phyloP scores from a whole-genome alignment of 805 yeast genomes.

The Teunomyces stri region DNA sequence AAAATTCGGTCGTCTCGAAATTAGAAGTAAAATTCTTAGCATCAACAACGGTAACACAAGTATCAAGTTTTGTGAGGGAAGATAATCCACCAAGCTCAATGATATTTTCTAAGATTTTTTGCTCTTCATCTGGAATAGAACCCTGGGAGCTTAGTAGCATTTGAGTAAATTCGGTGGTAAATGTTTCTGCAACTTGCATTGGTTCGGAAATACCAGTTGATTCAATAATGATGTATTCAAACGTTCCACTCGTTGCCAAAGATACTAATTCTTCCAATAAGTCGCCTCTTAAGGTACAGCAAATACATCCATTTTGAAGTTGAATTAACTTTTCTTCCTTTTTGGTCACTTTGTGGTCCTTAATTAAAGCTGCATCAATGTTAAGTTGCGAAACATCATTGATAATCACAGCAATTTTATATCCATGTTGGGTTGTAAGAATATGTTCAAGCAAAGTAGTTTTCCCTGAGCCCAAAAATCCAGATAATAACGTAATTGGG shows the following conservation, averaged over 20 bases:
- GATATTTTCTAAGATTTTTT: constrained; percentile 20
- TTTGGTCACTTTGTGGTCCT: constrained; percentile 37
- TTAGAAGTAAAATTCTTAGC: constrained; percentile 40
- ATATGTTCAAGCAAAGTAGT: constrained; percentile 46
- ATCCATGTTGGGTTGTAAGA: constrained; percentile 37
- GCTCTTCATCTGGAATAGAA: constrained; percentile 15
- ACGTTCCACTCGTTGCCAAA: constrained; percentile 32
- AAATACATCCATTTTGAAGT: constrained; percentile 48
- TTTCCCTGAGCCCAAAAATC: constrained; percentile 47
- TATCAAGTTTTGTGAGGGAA: constrained; percentile 39
- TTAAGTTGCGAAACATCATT: constrained; percentile 45
- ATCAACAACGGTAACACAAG: constrained; percentile 48
- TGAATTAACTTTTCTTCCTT: constrained; percentile 45
- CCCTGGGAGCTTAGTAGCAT: constrained; percentile 26
- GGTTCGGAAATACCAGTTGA: constrained; percentile 50
- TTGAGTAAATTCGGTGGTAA: constrained; percentile 41
- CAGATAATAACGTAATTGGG: constrained; percentile 47
- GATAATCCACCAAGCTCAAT: constrained; percentile 40
- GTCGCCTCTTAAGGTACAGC: constrained; percentile 49
- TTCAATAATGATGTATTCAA: constrained; percentile 45
- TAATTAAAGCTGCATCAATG: constrained; percentile 42
- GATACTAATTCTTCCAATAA: constrained; percentile 41
- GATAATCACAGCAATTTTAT: constrained; percentile 44
- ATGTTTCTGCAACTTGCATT: constrained; percentile 51
- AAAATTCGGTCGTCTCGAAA: constrained; percentile 43